Base-by-base conservation (phyloP, 148 eudicot species). In the Linanthus parryae region DNA sequence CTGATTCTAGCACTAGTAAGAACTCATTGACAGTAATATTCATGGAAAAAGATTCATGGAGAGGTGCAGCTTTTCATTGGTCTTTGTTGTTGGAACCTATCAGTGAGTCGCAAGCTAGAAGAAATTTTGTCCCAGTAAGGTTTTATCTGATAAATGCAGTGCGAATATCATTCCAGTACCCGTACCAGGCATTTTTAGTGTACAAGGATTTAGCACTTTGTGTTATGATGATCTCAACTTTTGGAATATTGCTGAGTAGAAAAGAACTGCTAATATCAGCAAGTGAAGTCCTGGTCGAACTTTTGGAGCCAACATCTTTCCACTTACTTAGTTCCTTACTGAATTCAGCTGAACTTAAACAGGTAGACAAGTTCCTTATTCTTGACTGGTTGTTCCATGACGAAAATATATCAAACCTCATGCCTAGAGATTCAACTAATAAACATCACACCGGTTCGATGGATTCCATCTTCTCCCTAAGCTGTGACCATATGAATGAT, bases 61-160 rank as follows among this genome's bases (percentile, higher is more conserved):
- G 77, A 67, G 69, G 79, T 71, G 94, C 85, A 35, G 82, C 87
- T 60, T 77, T 77, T 67, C 69, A 79, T 61, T 91, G 98, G 98
- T 84, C 67, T 51, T 39, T 71, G 12, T 34, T 15, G 44, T 72
- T 49, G 34, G 87, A 77, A 49, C 55, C 39, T 18, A 60, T 87
- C 56, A 72, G 89, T 27, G 66, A 63, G 33, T 46, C 71, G 47
- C 90, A 91, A 71, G 90, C 94, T 28, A 91, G 81, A 74, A 83
- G 94, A 59, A 72, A 67, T 43, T 91, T 87, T 61, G 81, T 91
- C 49, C 98, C 98, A 16, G 74, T 84, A 56, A 91, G 84, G 54
- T 91, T 91, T 67, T 91, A 72, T 62, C 71, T 91, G 65, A 84
- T 91, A 41, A 87, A 87, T 79, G 98, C 98, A 7, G 84, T 73